Evolutionary conservation across 805 yeast species (phyloP), one percentile per base, ranked within the genome.

Genomic region (Soucietia sequanensis): DNA sequence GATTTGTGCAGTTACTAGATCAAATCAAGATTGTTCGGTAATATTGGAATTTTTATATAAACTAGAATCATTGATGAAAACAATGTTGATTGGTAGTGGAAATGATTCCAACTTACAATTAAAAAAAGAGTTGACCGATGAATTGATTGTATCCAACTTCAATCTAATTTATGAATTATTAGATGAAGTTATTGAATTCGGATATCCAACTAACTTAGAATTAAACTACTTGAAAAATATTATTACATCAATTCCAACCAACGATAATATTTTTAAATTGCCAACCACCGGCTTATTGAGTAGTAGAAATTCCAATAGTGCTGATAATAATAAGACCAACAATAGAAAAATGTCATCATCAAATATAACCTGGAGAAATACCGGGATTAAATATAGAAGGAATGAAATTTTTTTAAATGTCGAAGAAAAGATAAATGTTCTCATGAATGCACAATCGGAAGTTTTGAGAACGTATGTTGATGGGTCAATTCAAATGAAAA

Each of bases 1-100:
- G 84, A 49, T 88, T 6, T 95, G 90, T 8, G 95, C 90, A 0
- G 89, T 90, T n/a, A 78, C 95, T 1, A 74, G 97, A 42, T 81
- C 88, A 27, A 93, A 91, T 54, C 86, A 82, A 23, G 96, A 91
- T 54, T 89, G 90, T 22, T 77, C 89, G 1, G 58, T 79, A 3
- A 76, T 90, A 1, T 76, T 89, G 52, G 97, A 91, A 63, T 86
- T 84, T 50, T 62, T 91, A 15, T 78, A 78, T 61, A 74, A 75
- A 39, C 63, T 91, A 16, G 75, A 78, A 35, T 58, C 64, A 5
- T 52, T 87, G 2, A 61, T 88, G 35, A 60, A 68, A 33, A 62
- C 43, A 15, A 38, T 56, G 23, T 44, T 59, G 15, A 30, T 44
- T 12, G 44, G 46, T 16, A 43, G 44, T 31, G 19, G 27, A 25